Base-by-base conservation (phyloP, 768 basidiomycete species). In the Termitomyces heimii region DNA sequence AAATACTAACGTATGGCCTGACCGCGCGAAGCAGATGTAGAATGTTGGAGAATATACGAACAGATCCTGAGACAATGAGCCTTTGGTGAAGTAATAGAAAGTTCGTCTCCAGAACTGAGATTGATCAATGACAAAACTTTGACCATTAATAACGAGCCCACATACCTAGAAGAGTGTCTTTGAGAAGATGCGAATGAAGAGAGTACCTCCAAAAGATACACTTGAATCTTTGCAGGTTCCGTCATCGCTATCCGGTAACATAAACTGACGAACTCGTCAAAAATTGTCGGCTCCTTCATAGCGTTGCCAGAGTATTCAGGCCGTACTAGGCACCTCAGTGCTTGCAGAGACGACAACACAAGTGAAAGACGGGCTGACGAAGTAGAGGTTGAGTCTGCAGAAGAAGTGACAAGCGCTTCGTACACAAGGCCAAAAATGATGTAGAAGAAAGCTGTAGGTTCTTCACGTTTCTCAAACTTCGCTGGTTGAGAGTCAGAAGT, bases 351-450 rank as follows among this genome's bases (percentile, higher is more conserved):
- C 7, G 91, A 83, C 2, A 83, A 68, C 10, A 85, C 74, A 7
- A 82, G 73, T 1, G 74, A 71, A 48, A 77, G 74, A 6, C 79
- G 80, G 10, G 73, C 62, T 12, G 75, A 66, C 5, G 74, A 68
- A 0, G 71, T 62, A 2, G 75, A 69, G 5, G 80, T 78, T 0
- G 83, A 75, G 54, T 91, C 83, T 0, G 85, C 72, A 2, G 87
- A 82, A 3, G 88, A 81, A 0, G 81, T 77, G 0, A 83, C 82
- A 7, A 98, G 74, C 0, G 91, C 86, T 67, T 98, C 96, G 63
- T 89, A 99, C 0, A 96, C 86, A n/a, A 98, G 81, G 12, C 96
- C 95, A 67, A 96, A 98, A 5, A 97, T 67, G 12, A 92, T 81
- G 72, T 87, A 94, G 74, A 98, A 99, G 71, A 92, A 85, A 12